Evolutionary conservation across 1,284 basidiomycete species (phyloP), one percentile per base, ranked within the genome.

Genomic region (Coriolopsis trogii): DNA sequence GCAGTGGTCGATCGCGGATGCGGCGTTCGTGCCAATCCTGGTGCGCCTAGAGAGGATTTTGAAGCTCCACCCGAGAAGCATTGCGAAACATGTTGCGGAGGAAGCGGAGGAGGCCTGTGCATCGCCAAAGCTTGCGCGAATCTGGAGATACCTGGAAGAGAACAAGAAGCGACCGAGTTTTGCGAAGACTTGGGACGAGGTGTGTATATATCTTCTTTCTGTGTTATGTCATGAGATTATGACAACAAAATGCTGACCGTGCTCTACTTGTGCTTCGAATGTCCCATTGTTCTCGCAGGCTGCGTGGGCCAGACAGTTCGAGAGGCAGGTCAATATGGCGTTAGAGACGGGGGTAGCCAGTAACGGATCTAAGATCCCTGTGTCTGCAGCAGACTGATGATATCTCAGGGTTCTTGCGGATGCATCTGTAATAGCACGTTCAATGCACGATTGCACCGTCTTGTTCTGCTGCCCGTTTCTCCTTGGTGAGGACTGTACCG

Each of bases 1-100:
- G n/a, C n/a, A 69, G 25, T 73, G 65, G 45, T 80, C 76, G 33
- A 79, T 76, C 49, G 84, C 82, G 2, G 84, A 85, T 52, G 76
- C 76, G 10, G 76, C 79, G 1, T 60, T 82, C 25, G 58, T 70
- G 10, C 71, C 74, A 1, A 69, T 75, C 61, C 18, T 72, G 4
- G 64, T 59, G 36, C 61, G 73, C 8, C 24, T 70, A 29, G 51
- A 61, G 16, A 5, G 65, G 8, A n/a, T 51, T 33, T 39, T 64
- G 15, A 44, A 52, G 34, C 64, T 7, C 28, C 7, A 7, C 8
- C 28, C 28, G n/a, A n/a, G 8, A 29, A 29, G 28, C 28, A 29
- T 29, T 7, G 28, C 28, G 28, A 29, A 29, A 29, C 7, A 55
- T 40, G 13, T 69, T 53, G 49, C 51, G 30, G 72, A 65, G 3